Evolutionary conservation across 257 asterid genomes (phyloP).

Genomic region (Solanum habrochaites): DNA sequence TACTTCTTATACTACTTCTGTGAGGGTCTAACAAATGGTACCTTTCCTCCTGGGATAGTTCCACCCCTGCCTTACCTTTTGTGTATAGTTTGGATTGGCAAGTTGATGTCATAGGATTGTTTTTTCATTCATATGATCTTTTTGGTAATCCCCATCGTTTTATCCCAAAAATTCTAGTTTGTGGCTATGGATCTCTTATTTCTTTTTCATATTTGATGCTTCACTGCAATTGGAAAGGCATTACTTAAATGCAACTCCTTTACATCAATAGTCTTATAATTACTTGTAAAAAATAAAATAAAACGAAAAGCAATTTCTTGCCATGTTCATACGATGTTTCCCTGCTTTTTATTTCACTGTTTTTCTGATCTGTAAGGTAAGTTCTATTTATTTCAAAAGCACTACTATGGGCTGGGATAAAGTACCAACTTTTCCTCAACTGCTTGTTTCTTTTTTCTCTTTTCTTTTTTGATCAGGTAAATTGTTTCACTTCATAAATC

Average conservation of each 20-base stretch:
- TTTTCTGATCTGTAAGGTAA: background rate
- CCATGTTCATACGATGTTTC: background rate
- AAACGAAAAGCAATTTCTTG: background rate
- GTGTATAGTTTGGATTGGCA: background rate
- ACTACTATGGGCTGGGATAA: background rate
- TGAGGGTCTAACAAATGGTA: background rate
- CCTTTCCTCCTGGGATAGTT: background rate
- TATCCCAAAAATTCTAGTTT: background rate
- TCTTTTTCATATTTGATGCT: background rate
- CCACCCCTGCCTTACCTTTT: background rate
- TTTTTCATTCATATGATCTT: background rate
- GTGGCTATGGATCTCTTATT: background rate
- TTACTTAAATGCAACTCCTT: background rate
- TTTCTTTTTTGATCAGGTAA: background rate
- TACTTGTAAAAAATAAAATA: background rate
- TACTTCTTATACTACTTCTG: background rate
- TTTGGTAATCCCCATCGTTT: background rate
- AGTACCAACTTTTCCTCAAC: background rate
- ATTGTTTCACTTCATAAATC: background rate
- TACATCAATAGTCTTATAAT: background rate
- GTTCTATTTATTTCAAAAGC: background rate
- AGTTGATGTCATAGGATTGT: background rate
- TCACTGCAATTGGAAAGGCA: background rate
- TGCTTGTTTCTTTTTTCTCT: background rate
- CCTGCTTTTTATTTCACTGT: background rate